Evolutionary conservation across 257 asterid genomes (phyloP).

Genomic region (Solanum clarkiae): DNA sequence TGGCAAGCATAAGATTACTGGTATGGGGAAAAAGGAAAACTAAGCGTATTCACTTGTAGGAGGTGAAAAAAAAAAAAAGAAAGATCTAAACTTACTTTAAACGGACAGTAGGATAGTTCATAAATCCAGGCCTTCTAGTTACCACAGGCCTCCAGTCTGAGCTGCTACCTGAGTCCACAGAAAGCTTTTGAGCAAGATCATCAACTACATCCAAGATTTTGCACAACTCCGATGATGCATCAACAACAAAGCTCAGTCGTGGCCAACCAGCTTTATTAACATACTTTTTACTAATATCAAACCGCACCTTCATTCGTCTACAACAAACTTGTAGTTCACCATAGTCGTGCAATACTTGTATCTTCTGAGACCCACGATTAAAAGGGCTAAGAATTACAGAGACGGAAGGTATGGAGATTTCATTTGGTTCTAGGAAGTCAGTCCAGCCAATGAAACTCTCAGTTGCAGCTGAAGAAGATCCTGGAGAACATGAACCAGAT

Average conservation of each 20-base stretch:
- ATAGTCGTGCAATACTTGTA: conserved; percentile 41
- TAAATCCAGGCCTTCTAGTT: conserved; percentile 54
- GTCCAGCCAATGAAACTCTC: conserved; percentile 14
- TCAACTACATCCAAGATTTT: conserved; percentile 51
- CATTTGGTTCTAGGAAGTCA: conserved; percentile 48
- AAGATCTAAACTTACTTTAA: conserved; percentile 47
- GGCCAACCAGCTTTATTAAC: conserved; percentile 61
- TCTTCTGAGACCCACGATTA: conserved; percentile 49
- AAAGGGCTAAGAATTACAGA: conserved; percentile 40
- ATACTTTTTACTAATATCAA: conserved; percentile 59
- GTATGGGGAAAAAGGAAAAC: neutral
- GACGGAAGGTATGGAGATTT: conserved; percentile 43
- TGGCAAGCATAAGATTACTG: neutral
- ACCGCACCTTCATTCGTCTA: conserved; percentile 55
- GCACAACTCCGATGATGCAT: conserved; percentile 49
- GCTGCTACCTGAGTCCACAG: conserved; percentile 51
- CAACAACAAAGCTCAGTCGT: conserved; percentile 59
- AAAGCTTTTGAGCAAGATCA: conserved; percentile 38
- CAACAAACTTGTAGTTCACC: conserved; percentile 44
- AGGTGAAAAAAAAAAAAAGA: neutral
- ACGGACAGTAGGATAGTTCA: conserved; percentile 61
- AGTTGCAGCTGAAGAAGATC: conserved; percentile 18
- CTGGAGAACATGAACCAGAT: conserved; percentile 21
- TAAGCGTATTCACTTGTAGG: neutral
- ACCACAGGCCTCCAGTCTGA: conserved; percentile 87